Evolutionary conservation across 768 basidiomycete genomes (phyloP).

Genomic region (Hebeloma cylindrosporum): DNA sequence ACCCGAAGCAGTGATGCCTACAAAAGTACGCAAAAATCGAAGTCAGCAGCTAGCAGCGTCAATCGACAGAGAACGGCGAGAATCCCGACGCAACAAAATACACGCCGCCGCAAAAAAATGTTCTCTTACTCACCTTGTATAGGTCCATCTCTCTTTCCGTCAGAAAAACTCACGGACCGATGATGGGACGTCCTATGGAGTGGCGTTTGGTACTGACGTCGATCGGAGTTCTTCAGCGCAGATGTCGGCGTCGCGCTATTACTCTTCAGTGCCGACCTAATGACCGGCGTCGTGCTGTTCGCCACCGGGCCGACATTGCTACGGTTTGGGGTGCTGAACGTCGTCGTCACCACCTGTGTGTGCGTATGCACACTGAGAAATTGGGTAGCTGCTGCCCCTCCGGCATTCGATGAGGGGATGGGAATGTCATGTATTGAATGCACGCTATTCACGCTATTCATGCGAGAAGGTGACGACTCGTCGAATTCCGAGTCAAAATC

Average conservation of each 20-base stretch:
- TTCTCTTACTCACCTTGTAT: conserved; percentile 52
- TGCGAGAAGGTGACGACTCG: conserved; percentile 26
- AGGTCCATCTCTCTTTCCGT: conserved; percentile 88
- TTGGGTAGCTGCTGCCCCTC: conserved; percentile 11
- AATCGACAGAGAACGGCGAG: conserved; percentile 1
- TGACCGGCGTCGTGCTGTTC: conserved; percentile 37
- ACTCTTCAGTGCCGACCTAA: conserved; percentile 47
- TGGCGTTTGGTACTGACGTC: conserved; percentile 56
- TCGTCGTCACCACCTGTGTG: conserved; percentile 9
- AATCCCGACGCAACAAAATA: background rate
- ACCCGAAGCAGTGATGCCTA: conserved; percentile 26
- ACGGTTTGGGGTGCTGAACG: conserved; percentile 29
- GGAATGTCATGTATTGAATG: conserved; percentile 1
- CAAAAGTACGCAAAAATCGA: conserved; percentile 1
- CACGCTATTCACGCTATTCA: conserved; percentile 15
- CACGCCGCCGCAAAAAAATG: background rate
- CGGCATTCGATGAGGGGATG: conserved; percentile 5
- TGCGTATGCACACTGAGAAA: conserved; percentile 19
- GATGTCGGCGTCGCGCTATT: conserved; percentile 55
- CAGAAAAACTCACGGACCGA: conserved; percentile 96
- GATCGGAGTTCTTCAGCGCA: conserved; percentile 53
- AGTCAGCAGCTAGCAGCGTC: conserved; percentile 16
- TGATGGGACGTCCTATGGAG: conserved; percentile 49
- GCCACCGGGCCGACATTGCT: conserved; percentile 15
- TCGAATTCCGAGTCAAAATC: conserved; percentile 44